Percentiles rank a stretch among this genome's conserved stretches.
Evolutionary conservation across 2,329 filamentous ascomycete species (phyloP).

Genomic region (Xylaria multiplex): DNA sequence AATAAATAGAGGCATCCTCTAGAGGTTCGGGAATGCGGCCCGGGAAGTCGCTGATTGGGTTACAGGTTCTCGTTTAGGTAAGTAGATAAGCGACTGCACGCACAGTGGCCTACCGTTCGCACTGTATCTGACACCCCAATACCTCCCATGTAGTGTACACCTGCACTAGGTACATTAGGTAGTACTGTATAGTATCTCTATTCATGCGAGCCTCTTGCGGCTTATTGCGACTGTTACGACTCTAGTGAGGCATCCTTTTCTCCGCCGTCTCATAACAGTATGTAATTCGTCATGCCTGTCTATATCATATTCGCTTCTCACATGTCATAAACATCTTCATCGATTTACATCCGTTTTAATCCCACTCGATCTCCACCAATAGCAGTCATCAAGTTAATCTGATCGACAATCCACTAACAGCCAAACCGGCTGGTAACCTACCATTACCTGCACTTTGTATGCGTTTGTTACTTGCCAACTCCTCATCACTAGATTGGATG

Average conservation of each 20-base stretch:
- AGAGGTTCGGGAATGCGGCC: constrained; percentile 35
- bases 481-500: constrained; percentile 2
- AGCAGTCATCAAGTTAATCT: background rate
- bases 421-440: background rate
- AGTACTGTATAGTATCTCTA: background rate
- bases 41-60: constrained; percentile 34
- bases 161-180: too few relatives aligned
- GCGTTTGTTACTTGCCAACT: background rate
- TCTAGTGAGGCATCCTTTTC: background rate
- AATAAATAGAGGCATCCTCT: constrained; percentile 23
- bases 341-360: background rate
- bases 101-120: background rate
- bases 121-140: background rate
- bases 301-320: background rate
- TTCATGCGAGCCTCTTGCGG: background rate
- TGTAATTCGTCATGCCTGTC: constrained; percentile 20
- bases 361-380: constrained; percentile 8
- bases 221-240: background rate
- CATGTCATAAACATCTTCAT: too few relatives aligned
- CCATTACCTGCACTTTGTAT: background rate
- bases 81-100: background rate
- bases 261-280: background rate
- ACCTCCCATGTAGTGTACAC: too few relatives aligned
- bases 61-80: constrained; percentile 29
- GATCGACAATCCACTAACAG: constrained; percentile 13